Evolutionary conservation across 1,139 yeast species (phyloP).

Genomic region (Taphrina populina): DNA sequence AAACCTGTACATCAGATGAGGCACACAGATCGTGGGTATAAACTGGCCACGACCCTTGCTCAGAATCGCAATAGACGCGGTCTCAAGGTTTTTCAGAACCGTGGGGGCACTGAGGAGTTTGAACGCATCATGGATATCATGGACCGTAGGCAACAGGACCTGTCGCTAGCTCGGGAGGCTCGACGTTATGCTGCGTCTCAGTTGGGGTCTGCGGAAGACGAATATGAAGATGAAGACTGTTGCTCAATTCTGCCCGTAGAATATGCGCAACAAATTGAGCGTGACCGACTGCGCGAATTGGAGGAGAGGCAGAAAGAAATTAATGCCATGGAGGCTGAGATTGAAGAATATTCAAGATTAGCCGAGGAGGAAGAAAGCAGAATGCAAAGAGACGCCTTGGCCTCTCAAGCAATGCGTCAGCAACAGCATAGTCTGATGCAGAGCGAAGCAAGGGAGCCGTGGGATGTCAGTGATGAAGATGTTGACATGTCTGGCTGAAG

Average conservation of each 20-base stretch:
- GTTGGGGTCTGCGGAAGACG: slow-evolving; percentile 4
- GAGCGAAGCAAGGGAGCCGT: slow-evolving; percentile 10
- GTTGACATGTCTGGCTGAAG: slow-evolving; percentile 15
- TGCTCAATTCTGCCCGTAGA: slow-evolving; percentile 17
- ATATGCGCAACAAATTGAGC: slow-evolving; percentile 20
- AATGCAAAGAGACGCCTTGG: slow-evolving; percentile 7
- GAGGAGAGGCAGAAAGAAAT: slow-evolving; percentile 13
- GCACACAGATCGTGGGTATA: slow-evolving; percentile 19
- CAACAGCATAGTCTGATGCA: slow-evolving; percentile 11
- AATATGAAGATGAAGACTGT: slow-evolving; percentile 16
- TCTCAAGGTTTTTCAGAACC: slow-evolving; percentile 23
- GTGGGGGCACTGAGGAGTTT: slow-evolving; percentile 23
- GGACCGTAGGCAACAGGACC: slow-evolving; percentile 21
- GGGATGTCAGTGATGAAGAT: slow-evolving; percentile 27
- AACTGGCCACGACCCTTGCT: slow-evolving; percentile 16
- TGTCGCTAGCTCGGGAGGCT: slow-evolving; percentile 15
- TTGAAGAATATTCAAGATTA: slow-evolving; percentile 18
- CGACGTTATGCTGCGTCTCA: slow-evolving; percentile 16
- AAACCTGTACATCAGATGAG: slow-evolving; percentile 10
- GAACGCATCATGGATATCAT: slow-evolving; percentile 24
- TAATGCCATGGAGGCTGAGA: slow-evolving; percentile 23
- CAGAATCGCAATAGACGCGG: slow-evolving; percentile 17
- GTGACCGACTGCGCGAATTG: slow-evolving; percentile 12
- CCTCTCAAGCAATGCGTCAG: slow-evolving; percentile 7
- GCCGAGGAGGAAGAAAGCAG: slow-evolving; percentile 19